Conservation (phyloP, 306 rosid genomes). For the Cicer arietinum region DNA sequence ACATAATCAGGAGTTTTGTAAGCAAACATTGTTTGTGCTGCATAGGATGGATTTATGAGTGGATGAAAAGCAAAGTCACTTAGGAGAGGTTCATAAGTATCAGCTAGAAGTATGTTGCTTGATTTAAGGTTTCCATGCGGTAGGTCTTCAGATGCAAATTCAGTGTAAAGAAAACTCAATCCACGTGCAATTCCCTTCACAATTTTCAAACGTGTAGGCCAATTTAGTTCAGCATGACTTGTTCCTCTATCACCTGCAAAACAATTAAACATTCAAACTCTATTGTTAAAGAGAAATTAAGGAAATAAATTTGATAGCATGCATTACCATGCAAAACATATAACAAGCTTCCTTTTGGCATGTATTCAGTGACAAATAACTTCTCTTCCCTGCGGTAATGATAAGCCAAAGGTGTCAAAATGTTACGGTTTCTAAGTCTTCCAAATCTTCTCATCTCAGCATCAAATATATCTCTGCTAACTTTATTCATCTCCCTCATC, state of each 20-base stretch:
- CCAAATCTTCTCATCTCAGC: conserved; percentile 85
- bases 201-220: conserved; percentile 76
- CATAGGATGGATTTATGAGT: conserved; percentile 55
- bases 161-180: conserved; percentile 64
- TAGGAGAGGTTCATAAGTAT: conserved; percentile 67
- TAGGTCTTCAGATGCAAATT: conserved; percentile 58
- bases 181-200: conserved; percentile 73
- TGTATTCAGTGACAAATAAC: conserved; percentile 67
- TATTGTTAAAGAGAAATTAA: not conserved
- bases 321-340: conserved; percentile 79
- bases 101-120: conserved; percentile 72
- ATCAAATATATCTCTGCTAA: conserved; percentile 74
- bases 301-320: not conserved
- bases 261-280: not conserved
- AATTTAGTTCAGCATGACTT: conserved; percentile 68
- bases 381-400: conserved; percentile 92
- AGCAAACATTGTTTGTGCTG: conserved; percentile 72
- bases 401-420: conserved; percentile 74
- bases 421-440: conserved; percentile 61
- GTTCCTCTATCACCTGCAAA: conserved; percentile 81
- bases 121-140: conserved; percentile 98
- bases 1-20: conserved; percentile 68
- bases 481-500: conserved; percentile 76
- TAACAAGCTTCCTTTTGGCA: conserved; percentile 87
- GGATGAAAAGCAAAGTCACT: conserved; percentile 77